These are phyloP conservation scores for Macroventuria anomochaeta DNA, from an alignment of 2,329 filamentous ascomycete genomes.

Conservation along the genomic window DNA sequence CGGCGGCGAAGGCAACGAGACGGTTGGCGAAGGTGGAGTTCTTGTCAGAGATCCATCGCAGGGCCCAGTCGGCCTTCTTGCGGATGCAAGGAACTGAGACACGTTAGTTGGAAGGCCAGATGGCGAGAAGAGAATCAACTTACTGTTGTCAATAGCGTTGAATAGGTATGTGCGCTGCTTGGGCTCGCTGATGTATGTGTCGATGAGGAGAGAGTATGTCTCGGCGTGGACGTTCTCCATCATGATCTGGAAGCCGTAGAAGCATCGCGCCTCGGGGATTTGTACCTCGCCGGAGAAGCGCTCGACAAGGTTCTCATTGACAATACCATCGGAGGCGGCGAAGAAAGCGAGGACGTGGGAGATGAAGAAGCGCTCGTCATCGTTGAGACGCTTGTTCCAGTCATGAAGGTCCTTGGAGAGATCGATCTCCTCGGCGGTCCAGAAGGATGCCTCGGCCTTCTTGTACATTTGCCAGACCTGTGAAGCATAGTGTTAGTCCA, in stretches of 20 bases:
- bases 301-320: slow-evolving; percentile 99
- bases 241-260: slow-evolving; percentile 99
- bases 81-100: slow-evolving; percentile 85
- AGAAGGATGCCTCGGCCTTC: slow-evolving; percentile 99
- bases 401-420: slow-evolving; percentile 98
- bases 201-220: slow-evolving; percentile 98
- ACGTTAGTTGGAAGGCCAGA: slow-evolving; percentile 31
- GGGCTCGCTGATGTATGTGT: slow-evolving; percentile 98
- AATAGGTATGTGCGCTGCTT: slow-evolving; percentile 93
- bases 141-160: slow-evolving; percentile 98
- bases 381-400: slow-evolving; percentile 97
- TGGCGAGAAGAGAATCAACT: slow-evolving; percentile 40
- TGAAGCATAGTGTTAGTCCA: slow-evolving; percentile 41
- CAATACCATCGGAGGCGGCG: slow-evolving; percentile 96
- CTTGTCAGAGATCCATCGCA: slow-evolving; percentile 92
- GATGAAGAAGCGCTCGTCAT: slow-evolving; percentile 98
- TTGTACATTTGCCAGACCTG: slow-evolving; percentile 99
- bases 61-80: slow-evolving; percentile 98
- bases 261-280: slow-evolving; percentile 96
- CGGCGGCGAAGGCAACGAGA: slow-evolving; percentile 93
- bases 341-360: slow-evolving; percentile 99
- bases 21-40: slow-evolving; percentile 94
- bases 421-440: slow-evolving; percentile 99
- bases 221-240: slow-evolving; percentile 99
- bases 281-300: slow-evolving; percentile 97